Evolutionary conservation across 139 green algal genomes (phyloP).

Genomic region (Auxenochlorella pyrenoidosa): DNA sequence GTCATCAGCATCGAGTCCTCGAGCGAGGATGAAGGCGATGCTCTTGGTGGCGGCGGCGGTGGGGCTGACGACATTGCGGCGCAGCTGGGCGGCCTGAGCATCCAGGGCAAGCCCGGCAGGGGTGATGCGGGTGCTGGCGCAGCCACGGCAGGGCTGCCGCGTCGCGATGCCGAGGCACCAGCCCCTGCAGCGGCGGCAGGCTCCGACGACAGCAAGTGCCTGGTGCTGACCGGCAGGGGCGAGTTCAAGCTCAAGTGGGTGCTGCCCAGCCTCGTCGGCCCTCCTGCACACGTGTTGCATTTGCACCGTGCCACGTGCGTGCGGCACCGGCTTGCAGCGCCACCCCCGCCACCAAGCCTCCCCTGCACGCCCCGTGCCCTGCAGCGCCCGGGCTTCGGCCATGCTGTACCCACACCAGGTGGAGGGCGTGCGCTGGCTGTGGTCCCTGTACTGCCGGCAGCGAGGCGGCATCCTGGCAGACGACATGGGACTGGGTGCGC

Average conservation of each 20-base stretch:
- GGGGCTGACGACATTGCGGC: constrained; percentile 14
- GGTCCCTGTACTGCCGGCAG: constrained; percentile 48
- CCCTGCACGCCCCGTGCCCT: neutral
- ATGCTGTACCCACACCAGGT: constrained; percentile 81
- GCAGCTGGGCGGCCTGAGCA: neutral
- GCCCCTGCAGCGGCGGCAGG: neutral
- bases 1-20: neutral
- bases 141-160: too few species aligned
- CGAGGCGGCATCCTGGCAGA: constrained; percentile 83
- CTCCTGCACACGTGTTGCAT: neutral
- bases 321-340: neutral
- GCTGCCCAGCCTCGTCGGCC: neutral
- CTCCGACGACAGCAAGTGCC: neutral
- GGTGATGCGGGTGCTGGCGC: too few species aligned
- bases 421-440: constrained; percentile 88
- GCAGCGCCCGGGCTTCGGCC: constrained; percentile 24
- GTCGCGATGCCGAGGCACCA: neutral
- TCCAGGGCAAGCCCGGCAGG: neutral
- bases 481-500: constrained; percentile 59
- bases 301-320: neutral
- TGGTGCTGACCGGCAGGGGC: constrained; percentile 11
- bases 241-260: constrained; percentile 51
- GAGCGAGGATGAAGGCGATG: neutral
- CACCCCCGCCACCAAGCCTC: neutral
- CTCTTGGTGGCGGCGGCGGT: neutral